Evolutionary conservation across 257 asterid genomes (phyloP), one percentile per base, ranked within the genome.

Genomic region (Vinca minor): DNA sequence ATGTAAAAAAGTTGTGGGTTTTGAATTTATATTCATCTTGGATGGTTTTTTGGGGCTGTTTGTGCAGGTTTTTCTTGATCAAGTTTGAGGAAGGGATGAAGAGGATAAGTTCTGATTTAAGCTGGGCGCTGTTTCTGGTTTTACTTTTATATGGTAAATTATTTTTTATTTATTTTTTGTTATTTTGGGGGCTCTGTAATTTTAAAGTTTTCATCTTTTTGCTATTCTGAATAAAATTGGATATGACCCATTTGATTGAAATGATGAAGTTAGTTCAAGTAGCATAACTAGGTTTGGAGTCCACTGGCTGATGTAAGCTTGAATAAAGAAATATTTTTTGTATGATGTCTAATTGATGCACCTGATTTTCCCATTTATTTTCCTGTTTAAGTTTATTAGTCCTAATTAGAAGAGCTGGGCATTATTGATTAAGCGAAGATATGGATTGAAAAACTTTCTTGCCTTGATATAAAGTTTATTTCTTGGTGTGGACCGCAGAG

Each of bases 31-130:
- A 20, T 42, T 9, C 23, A n/a, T 35, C 38, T n/a, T 20, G 3
- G 8, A 35, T 9, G 63, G 18, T n/a, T n/a, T 42, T 62, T 61
- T 36, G 39, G 26, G 13, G 54, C n/a, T n/a, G 41, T 25, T 31
- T 54, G 20, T 56, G 52, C 34, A 20, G 66, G 49, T 20, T 62
- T 23, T 42, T n/a, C 66, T 26, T 44, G 65, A 25, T 60, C 52
- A 38, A 34, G 6, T 60, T 21, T 39, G 25, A 21, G 26, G n/a
- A 13, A 62, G 38, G 23, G 35, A 62, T 62, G 66, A 42, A 39
- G 66, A 39, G 39, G 66, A 42, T 44, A n/a, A 14, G 31, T 31
- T 31, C 12, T 56, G 42, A 17, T 31, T 31, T 56, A 17, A 62
- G 52, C 34, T 26, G 23, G 52, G 41, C 34, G 15, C 39, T 42